Conservation (phyloP, 2,329 filamentous ascomycete species). For the Gnomoniopsis smithogilvyi region DNA sequence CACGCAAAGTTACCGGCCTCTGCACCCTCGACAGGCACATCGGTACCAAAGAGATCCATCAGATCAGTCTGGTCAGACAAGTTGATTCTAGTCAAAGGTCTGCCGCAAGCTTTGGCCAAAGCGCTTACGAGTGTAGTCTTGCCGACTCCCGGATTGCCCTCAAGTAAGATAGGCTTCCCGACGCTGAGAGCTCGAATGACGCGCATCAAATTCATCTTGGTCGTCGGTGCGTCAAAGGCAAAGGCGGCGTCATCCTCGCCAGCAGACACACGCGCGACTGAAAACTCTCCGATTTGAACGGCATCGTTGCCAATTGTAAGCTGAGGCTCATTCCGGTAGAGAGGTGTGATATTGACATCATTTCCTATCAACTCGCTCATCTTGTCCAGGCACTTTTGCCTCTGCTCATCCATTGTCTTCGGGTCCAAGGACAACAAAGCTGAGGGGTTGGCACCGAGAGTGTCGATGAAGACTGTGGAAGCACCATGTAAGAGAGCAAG, state of each 20-base stretch:
- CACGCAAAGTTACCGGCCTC: constrained; percentile 89
- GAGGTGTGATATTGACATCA: constrained; percentile 53
- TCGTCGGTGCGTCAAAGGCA: constrained; percentile 86
- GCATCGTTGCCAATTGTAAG: constrained; percentile 50
- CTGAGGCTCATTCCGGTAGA: constrained; percentile 63
- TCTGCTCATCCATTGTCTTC: constrained; percentile 67
- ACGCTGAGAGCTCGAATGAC: constrained; percentile 86
- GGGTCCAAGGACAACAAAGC: constrained; percentile 74
- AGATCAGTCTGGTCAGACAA: constrained; percentile 96
- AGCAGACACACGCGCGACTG: constrained; percentile 50
- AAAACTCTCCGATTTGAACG: constrained; percentile 73
- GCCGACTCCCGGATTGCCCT: constrained; percentile 96
- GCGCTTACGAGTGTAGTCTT: constrained; percentile 93
- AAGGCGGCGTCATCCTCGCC: constrained; percentile 58
- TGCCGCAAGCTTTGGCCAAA: constrained; percentile 74
- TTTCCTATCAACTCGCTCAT: constrained; percentile 66
- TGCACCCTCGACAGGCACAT: constrained; percentile 92
- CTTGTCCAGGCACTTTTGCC: constrained; percentile 68
- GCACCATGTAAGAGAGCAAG: constrained; percentile 73
- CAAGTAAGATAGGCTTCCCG: constrained; percentile 85
- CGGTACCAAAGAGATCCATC: constrained; percentile 95
- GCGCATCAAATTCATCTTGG: constrained; percentile 83
- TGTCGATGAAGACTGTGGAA: constrained; percentile 93
- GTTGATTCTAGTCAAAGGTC: constrained; percentile 88
- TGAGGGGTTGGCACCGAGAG: constrained; percentile 90